Base-by-base conservation (phyloP, 2,329 filamentous ascomycete species). In the Samsoniella hepiali region DNA sequence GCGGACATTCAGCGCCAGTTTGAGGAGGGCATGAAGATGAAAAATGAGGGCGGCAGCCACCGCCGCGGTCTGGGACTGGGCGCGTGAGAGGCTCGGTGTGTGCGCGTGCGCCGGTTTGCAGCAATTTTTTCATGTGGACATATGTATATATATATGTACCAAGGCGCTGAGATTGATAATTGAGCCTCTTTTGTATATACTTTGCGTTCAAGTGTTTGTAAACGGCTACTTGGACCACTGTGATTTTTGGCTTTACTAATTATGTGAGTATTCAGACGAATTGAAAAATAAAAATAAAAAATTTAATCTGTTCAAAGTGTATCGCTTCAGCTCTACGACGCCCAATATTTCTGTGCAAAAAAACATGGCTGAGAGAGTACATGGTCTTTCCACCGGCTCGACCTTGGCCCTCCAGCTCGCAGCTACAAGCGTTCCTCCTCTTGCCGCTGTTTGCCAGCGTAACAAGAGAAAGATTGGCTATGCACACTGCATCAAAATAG, bases 1-100 rank as follows among this genome's bases (percentile, higher is more conserved):
- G 76, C 77, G 34, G 82, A 85, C 51, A 78, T 87, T 29, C 82
- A 85, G 72, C 78, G 78, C 64, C 84, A 87, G 68, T 87, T 83
- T 65, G 79, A 85, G 65, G 74, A 75, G 10, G 84, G 84, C 34
- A 84, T 86, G 73, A 79, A 78, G 68, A 80, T 81, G 75, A 87
- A 86, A 75, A 77, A 80, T 36, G 83, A 84, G 51, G 76, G 74
- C 27, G 78, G 78, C 32, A 77, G 78, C 42, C 79, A 81, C 69
- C 78, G 78, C 64, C 80, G 77, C 54, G 84, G 84, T 2, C 76
- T 65, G 1, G 63, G 63, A 32, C 29, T 87, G 11, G 84, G 84
- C 27, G 83, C 82, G 34, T 83, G 74, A 72, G 50, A 27, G 22
- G 22, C 22, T 22, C 15, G 10, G 10, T 5, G n/a, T 54, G 34